Percentiles rank a stretch among this genome's conserved stretches.
phyloP scores from a whole-genome alignment of 805 yeast genomes.

The Candida tammaniensis region DNA sequence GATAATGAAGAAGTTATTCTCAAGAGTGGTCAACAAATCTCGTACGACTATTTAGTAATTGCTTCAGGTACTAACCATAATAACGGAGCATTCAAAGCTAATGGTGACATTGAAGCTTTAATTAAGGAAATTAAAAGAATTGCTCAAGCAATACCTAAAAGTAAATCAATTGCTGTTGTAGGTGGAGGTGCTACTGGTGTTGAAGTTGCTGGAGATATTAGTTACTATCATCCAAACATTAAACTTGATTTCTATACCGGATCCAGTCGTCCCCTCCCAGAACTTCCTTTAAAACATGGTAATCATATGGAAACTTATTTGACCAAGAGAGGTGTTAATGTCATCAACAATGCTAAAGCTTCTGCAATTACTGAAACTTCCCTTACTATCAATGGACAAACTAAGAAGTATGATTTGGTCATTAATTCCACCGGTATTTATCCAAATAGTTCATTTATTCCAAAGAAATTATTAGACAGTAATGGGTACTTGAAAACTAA shows the following conservation, averaged over 20 bases:
- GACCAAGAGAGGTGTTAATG: conserved; percentile 17
- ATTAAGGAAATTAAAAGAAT: conserved; percentile 17
- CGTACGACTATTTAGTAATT: conserved; percentile 31
- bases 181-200: conserved; percentile 43
- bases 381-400: conserved; percentile 17
- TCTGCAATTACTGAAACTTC: conserved; percentile 8
- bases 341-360: conserved; percentile 19
- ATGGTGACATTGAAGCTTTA: conserved; percentile 13
- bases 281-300: conserved; percentile 14
- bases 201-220: conserved; percentile 38
- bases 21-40: conserved; percentile 8
- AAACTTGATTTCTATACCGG: conserved; percentile 27
- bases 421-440: conserved; percentile 21
- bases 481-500: conserved; percentile 29
- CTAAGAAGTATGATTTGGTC: conserved; percentile 25
- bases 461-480: conserved; percentile 18
- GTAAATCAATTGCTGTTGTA: conserved; percentile 31
- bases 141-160: conserved; percentile 14
- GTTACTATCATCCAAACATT: conserved; percentile 13
- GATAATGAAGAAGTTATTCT: conserved; percentile 18
- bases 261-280: conserved; percentile 15
- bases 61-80: conserved; percentile 31
- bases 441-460: conserved; percentile 36
- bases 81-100: conserved; percentile 24
- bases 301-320: conserved; percentile 16